These are phyloP conservation scores for Salix caprea DNA, from an alignment of 345 rosid species.

Conservation along the genomic window DNA sequence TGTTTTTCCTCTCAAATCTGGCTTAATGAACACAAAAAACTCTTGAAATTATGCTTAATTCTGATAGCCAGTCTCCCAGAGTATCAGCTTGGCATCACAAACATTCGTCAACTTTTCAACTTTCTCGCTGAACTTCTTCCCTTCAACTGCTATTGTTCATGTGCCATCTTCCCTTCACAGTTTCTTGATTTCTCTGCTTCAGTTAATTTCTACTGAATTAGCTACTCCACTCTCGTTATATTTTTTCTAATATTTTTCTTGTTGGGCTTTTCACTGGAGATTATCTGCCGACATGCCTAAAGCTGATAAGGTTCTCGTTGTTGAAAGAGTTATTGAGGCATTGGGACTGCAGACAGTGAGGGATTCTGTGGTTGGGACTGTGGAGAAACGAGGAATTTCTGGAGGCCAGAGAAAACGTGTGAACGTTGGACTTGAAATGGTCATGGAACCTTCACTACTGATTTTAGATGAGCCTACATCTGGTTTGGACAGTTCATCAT, in stretches of 20 bases:
- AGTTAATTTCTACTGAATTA: constrained; percentile 1
- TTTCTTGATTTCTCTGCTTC: not conserved
- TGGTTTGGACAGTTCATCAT: constrained; percentile 87
- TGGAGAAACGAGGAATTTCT: constrained; percentile 83
- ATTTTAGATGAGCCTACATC: constrained; percentile 91
- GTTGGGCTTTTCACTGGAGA: constrained; percentile 30
- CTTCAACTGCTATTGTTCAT: not conserved
- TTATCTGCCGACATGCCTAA: constrained; percentile 71
- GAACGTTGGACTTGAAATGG: constrained; percentile 90
- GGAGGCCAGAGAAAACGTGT: constrained; percentile 97
- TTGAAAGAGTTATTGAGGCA: constrained; percentile 88
- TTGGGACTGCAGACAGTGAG: constrained; percentile 77
- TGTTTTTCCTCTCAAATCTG: not conserved
- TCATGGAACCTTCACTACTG: constrained; percentile 90
- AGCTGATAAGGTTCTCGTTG: constrained; percentile 76
- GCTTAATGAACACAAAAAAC: not conserved
- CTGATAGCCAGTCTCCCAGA: not conserved
- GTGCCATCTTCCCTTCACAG: not conserved
- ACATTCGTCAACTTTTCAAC: too few relatives aligned
- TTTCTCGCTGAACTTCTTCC: not conserved
- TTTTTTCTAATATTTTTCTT: constrained; percentile 2
- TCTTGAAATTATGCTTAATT: not conserved
- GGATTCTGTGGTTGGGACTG: constrained; percentile 86
- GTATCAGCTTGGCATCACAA: too few relatives aligned
- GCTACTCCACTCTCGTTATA: constrained; percentile 13